Base-by-base conservation (phyloP, 257 asterid genomes). In the Nicotiana otophora region DNA sequence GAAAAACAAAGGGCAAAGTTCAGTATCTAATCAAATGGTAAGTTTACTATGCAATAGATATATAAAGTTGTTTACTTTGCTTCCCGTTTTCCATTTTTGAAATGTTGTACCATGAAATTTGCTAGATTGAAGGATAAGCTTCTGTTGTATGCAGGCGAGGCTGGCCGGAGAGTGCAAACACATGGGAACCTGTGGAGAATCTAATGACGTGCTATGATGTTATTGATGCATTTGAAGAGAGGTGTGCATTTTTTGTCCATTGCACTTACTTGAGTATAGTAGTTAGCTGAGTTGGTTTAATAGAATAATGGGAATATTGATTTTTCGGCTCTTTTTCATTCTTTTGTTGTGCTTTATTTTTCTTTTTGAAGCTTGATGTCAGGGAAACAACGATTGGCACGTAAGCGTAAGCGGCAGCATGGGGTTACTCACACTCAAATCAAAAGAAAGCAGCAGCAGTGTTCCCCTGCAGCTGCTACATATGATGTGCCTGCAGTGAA, bases 111-210 rank as follows among this genome's bases (percentile, higher is more conserved):
- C 55, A 23, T 15, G 23, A 64, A n/a, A 60, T 78, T 34, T 78
- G 34, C 10, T 46, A 5, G 20, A 39, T 51, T 12, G 23, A 39
- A 66, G n/a, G 39, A 68, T 4, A 30, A 81, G 39, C 5, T 69
- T 42, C 36, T 77, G 67, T 81, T 70, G 30, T 82, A 80, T 15
- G 77, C 83, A 95, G 98, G 99, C 91, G 95, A 77, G 98, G 93
- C 74, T 95, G 98, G 98, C 86, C 98, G 7, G 98, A 94, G 88
- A 87, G 89, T 1, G 92, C 86, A 2, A 95, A 95, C 82, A 95
- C 98, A 7, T 94, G 98, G 99, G 99, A 95, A 89, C 97, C 99
- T 26, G 70, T 88, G 75, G 93, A 89, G 55, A 94, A 92, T 86
- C 85, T 95, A 80, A 15, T 82, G 87, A 90, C 91, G 57, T 87